These are phyloP conservation scores for Delphinella strobiligena DNA, from an alignment of 2,329 filamentous ascomycete species.

Conservation along the genomic window DNA sequence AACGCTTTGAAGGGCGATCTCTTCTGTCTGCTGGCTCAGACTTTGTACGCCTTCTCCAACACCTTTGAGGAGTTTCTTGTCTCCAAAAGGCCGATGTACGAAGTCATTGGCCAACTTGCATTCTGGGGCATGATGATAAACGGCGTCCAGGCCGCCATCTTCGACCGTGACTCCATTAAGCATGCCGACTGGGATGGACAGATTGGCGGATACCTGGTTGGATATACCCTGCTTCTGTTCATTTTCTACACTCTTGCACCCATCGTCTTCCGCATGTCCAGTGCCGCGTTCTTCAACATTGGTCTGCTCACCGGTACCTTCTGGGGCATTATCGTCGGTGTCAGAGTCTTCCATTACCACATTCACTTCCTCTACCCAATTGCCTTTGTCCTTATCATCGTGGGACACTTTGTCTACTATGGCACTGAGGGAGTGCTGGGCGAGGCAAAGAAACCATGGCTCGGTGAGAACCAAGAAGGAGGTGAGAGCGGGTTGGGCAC, in stretches of 20 bases:
- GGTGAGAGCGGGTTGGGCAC: slow-evolving; percentile 75
- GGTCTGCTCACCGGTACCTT: slow-evolving; percentile 89
- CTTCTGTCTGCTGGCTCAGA: slow-evolving; percentile 79
- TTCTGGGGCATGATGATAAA: slow-evolving; percentile 86
- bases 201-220: slow-evolving; percentile 71
- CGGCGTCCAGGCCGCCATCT: slow-evolving; percentile 80
- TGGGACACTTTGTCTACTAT: slow-evolving; percentile 81
- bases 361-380: slow-evolving; percentile 92
- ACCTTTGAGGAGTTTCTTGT: slow-evolving; percentile 93
- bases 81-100: slow-evolving; percentile 73
- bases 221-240: slow-evolving; percentile 72
- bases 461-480: slow-evolving; percentile 72
- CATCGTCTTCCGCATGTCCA: slow-evolving; percentile 76
- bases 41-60: slow-evolving; percentile 83
- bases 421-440: slow-evolving; percentile 69
- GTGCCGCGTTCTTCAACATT: slow-evolving; percentile 93
- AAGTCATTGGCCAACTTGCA: slow-evolving; percentile 83
- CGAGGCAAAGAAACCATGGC: slow-evolving; percentile 89
- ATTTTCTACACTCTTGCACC: slow-evolving; percentile 85
- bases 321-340: slow-evolving; percentile 90
- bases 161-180: slow-evolving; percentile 65
- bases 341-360: slow-evolving; percentile 66
- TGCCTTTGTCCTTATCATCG: slow-evolving; percentile 83
- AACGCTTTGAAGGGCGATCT: slow-evolving; percentile 82
- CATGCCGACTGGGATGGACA: slow-evolving; percentile 30